These are phyloP conservation scores for Patellaria atrata DNA, from an alignment of 495 filamentous ascomycete genomes.

Conservation along the genomic window DNA sequence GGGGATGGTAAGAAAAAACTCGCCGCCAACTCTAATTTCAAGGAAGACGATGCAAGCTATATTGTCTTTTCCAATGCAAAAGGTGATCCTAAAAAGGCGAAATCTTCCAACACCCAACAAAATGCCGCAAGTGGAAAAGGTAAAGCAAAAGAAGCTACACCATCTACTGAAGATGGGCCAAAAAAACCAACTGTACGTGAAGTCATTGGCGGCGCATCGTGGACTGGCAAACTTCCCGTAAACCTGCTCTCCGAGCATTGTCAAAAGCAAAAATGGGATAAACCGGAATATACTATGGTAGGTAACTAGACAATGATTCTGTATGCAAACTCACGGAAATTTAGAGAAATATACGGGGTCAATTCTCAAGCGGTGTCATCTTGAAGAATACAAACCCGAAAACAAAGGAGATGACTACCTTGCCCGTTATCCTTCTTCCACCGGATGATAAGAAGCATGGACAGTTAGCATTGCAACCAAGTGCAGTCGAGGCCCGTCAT, in stretches of 20 bases:
- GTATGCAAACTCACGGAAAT: constrained; percentile 23
- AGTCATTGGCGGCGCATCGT: constrained; percentile 85
- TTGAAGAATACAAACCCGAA: constrained; percentile 68
- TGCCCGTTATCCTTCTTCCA: constrained; percentile 75
- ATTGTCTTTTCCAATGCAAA: constrained; percentile 56
- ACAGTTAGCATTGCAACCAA: constrained; percentile 51
- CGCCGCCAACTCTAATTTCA: constrained; percentile 7
- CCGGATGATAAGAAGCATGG: constrained; percentile 52
- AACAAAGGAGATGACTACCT: constrained; percentile 54
- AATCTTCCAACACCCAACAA: constrained; percentile 26
- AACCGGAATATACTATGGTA: constrained; percentile 74
- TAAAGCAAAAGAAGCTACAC: constrained; percentile 29
- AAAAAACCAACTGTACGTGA: constrained; percentile 73
- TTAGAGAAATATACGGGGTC: constrained; percentile 36
- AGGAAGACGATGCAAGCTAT: constrained; percentile 41
- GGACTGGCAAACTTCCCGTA: constrained; percentile 93
- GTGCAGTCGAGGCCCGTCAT: constrained; percentile 77
- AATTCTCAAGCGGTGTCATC: constrained; percentile 51
- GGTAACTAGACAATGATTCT: background rate
- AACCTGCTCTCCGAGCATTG: constrained; percentile 89
- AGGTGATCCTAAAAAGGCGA: constrained; percentile 33
- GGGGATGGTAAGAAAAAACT: constrained; percentile 19
- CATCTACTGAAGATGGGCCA: constrained; percentile 37
- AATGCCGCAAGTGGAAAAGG: constrained; percentile 11
- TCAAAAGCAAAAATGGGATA: constrained; percentile 89